Base-by-base conservation (phyloP, 2,329 filamentous ascomycete genomes). In the Phaeosphaeriaceae sp. region DNA sequence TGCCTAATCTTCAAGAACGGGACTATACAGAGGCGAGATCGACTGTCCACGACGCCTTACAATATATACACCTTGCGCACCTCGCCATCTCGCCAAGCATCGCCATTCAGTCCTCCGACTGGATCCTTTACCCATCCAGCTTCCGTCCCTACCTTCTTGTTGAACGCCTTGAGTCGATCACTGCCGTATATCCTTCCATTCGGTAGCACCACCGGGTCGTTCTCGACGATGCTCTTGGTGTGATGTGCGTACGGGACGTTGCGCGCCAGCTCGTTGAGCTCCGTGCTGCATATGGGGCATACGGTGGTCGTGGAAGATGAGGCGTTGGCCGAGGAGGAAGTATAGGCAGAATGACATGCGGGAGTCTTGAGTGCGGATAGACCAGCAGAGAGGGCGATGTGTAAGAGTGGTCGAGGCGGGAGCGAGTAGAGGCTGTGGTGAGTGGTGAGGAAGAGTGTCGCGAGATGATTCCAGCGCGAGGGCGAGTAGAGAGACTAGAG, bases 301-400 rank as follows among this genome's bases (percentile, higher is more conserved):
- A 98, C 88, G 50, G 88, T 90, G 8, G 91, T 79, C 11, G 79
- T 90, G 1, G 88, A 88, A 0, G 90, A 85, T 26, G 82, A 83
- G n/a, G 78, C 73, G 66, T 81, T 79, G 19, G 83, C 82, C 15
- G 81, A 85, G 10, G 85, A 84, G 0, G 86, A 84, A 4, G 86
- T 81, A 66, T 85, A 85, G 22, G 83, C 81, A 1, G 90, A 91
- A 80, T 98, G 94, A 76, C 95, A 99, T 17, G 93, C 89, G 0
- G 95, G 95, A 0, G 95, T 98, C 79, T 99, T 99, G 66, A 99
- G 89, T 1, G 95, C 94, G 0, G 94, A 97, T 10, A 99, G 86
- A 8, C 95, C 95, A 0, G 94, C 93, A 0, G 91, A 93, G 10
- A 99, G 86, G 13, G 95, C 95, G 61, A 96, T 91, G 79, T 98